phyloP scores from a whole-genome alignment of 176 grass and related monocot species.

The Musa troglodytarum region DNA sequence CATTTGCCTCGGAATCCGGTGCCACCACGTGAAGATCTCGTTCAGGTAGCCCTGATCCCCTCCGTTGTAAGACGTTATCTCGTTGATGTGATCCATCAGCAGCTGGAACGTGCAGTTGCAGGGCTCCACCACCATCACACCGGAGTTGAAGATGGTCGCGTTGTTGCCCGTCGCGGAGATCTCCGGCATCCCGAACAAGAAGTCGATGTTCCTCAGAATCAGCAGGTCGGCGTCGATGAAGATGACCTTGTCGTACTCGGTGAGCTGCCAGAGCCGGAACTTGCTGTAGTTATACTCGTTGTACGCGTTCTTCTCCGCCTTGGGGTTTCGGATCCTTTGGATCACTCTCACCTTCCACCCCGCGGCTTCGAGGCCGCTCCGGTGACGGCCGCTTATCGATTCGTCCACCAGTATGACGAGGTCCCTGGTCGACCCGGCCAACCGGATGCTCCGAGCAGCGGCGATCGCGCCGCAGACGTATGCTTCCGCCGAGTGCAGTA shows the following conservation, averaged over 20 bases:
- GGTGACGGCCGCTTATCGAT: constrained; percentile 54
- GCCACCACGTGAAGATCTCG: constrained; percentile 98
- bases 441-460: constrained; percentile 84
- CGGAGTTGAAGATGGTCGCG: constrained; percentile 88
- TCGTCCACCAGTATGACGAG: constrained; percentile 81
- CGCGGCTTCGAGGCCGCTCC: constrained; percentile 57
- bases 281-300: constrained; percentile 99
- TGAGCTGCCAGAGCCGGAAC: constrained; percentile 90
- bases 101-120: constrained; percentile 90
- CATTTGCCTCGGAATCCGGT: constrained; percentile 79
- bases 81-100: constrained; percentile 89
- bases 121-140: constrained; percentile 86
- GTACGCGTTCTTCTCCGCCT: constrained; percentile 76
- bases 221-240: constrained; percentile 94
- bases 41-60: constrained; percentile 92
- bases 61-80: constrained; percentile 83
- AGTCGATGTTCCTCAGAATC: constrained; percentile 82
- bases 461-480: constrained; percentile 92
- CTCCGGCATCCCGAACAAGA: constrained; percentile 82
- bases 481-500: constrained; percentile 73
- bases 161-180: constrained; percentile 81
- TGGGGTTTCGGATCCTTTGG: constrained; percentile 77
- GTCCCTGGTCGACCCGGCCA: constrained; percentile 77
- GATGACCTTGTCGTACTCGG: constrained; percentile 96
- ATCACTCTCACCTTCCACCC: constrained; percentile 92